These are phyloP conservation scores for Wickerhamiella australiensis DNA, from an alignment of 805 yeast species.

Conservation along the genomic window DNA sequence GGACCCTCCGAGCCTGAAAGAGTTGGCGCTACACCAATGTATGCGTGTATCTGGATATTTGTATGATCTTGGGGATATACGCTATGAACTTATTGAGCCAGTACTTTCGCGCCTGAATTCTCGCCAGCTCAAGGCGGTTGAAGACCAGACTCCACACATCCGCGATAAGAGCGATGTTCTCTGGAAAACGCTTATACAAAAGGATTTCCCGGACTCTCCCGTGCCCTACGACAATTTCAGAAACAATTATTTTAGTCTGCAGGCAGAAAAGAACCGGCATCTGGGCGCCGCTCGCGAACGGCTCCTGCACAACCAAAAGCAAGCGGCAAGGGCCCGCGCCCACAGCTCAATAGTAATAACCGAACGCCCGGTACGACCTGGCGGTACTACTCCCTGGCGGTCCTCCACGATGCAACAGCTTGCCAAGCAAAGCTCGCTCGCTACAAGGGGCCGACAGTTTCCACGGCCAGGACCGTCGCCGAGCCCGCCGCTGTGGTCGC, in stretches of 20 bases:
- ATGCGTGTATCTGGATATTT: conserved; percentile 19
- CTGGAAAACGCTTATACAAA: conserved; percentile 26
- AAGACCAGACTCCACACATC: conserved; percentile 26
- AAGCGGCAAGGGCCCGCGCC: conserved; percentile 22
- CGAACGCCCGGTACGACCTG: conserved; percentile 13
- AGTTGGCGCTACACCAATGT: conserved; percentile 20
- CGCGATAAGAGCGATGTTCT: conserved; percentile 23
- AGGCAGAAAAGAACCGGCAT: conserved; percentile 34
- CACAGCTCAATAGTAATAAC: conserved; percentile 20
- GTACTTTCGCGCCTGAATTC: conserved; percentile 26
- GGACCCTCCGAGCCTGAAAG: conserved; percentile 19
- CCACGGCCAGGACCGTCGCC: neutral
- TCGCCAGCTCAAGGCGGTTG: conserved; percentile 28
- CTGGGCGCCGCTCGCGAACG: conserved; percentile 35
- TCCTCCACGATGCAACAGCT: conserved; percentile 22
- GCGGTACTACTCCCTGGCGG: neutral
- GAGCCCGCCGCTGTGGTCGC: neutral
- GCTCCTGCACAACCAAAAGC: conserved; percentile 24
- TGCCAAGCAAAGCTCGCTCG: conserved; percentile 13
- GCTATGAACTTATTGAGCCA: conserved; percentile 30
- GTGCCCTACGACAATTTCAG: conserved; percentile 24
- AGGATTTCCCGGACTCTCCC: conserved; percentile 28
- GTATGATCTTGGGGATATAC: conserved; percentile 30
- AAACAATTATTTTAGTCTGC: conserved; percentile 22
- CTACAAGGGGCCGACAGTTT: neutral